Conservation (phyloP, 2,329 filamentous ascomycete species). For the Xylaria sp. region DNA sequence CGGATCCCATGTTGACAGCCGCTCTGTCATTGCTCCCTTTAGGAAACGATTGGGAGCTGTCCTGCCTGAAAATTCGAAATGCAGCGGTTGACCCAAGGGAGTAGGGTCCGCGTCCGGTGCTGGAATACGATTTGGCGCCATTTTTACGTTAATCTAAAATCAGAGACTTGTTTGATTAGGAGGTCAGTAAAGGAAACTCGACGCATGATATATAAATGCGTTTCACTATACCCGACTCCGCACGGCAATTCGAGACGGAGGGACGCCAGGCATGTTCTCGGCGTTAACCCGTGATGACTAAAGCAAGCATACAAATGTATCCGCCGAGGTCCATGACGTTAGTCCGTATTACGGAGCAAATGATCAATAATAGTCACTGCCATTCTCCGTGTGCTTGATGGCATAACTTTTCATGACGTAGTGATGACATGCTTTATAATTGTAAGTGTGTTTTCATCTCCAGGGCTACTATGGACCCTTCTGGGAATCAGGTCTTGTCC, state of each 20-base stretch:
- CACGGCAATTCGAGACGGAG: neutral
- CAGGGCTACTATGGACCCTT: neutral
- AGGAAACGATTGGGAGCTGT: conserved; percentile 67
- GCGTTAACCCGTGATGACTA: neutral
- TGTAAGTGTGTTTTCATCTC: neutral
- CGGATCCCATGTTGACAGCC: conserved; percentile 67
- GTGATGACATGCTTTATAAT: neutral
- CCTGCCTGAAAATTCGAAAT: conserved; percentile 58
- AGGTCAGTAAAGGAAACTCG: neutral
- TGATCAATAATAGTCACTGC: neutral
- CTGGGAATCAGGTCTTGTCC: neutral
- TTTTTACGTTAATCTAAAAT: neutral
- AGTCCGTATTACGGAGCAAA: neutral
- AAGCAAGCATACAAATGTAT: neutral
- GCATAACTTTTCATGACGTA: conserved; percentile 2
- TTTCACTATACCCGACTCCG: neutral
- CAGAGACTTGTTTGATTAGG: neutral
- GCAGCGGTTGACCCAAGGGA: conserved; percentile 30
- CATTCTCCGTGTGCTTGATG: neutral
- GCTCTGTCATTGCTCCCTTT: conserved; percentile 70
- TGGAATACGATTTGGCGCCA: conserved; percentile 21
- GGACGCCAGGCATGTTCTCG: neutral
- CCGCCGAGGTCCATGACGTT: conserved; percentile 1
- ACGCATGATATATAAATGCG: neutral
- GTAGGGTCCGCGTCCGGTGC: conserved; percentile 24